Base-by-base conservation (phyloP, 306 rosid species). In the Betula pendula region DNA sequence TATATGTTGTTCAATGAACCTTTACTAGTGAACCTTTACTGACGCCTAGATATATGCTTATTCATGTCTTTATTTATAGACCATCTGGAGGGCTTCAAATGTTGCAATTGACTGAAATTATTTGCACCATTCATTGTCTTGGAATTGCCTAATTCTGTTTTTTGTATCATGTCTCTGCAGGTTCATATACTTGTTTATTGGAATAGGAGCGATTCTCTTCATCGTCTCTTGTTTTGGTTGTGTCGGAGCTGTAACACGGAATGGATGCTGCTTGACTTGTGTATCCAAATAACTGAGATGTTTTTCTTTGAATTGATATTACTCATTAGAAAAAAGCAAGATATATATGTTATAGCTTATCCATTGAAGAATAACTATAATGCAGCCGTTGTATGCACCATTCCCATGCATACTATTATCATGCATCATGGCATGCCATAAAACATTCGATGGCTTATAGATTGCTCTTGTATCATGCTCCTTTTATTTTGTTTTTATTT, bases 101-200 rank as follows among this genome's bases (percentile, higher is more conserved):
- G 70, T 79, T 62, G 68, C 68, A 71, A 25, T 60, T 77, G 48
- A 59, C 53, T 17, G 63, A 83, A 49, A 19, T 42, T 79, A 81
- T 66, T 55, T 55, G 42, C 19, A 27, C 17, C 71, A 62, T 33
- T 6, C 40, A 22, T 73, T 59, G 52, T 59, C 75, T 58, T 77
- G 27, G 48, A 43, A 59, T 49, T 49, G 73, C 27, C 79, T 81
- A 63, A 71, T 31, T 60, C 53, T 8, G 72, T 47, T 33, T 70
- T 72, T 38, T 38, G 42, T 68, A 44, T 63, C 74, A 27, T 80
- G 77, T 77, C 20, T 76, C 74, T 87, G 79, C 94, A 94, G 98
- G 98, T 94, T 94, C 82, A 89, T 94, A 79, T 94, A 89, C 88
- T 55, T 90, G 72, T 91, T 94, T 83, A 91, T 94, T 82, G 98